These are phyloP conservation scores for Juncus inflexus DNA, from an alignment of 176 grass and related monocot species.

Conservation along the genomic window DNA sequence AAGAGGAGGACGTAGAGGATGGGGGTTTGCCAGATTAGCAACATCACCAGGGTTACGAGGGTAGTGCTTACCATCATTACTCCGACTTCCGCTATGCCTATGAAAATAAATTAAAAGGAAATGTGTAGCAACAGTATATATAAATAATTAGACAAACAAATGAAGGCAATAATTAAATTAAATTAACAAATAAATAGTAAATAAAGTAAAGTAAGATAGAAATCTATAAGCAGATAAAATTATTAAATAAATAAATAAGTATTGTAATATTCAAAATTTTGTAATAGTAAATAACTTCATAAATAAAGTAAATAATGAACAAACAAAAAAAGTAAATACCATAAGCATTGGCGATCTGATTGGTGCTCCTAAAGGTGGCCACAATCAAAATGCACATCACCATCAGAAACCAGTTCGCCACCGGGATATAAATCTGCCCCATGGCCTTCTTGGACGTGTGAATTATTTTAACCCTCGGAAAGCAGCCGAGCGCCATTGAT, in stretches of 20 bases:
- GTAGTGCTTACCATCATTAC: constrained; percentile 98
- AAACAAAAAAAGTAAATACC: constrained; percentile 36
- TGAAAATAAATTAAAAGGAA: constrained; percentile 2
- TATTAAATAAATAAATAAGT: neutral
- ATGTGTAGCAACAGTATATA: neutral
- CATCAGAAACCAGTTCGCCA: constrained; percentile 97
- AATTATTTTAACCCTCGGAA: constrained; percentile 85
- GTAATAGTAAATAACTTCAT: neutral
- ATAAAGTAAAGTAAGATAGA: neutral
- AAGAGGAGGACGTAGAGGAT: constrained; percentile 65
- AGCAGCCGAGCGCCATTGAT: constrained; percentile 92
- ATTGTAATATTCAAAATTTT: neutral
- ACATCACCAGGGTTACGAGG: constrained; percentile 93
- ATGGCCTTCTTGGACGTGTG: constrained; percentile 95
- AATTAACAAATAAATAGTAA: too few relatives aligned
- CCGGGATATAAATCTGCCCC: constrained; percentile 98
- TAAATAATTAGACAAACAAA: too few relatives aligned
- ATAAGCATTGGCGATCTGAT: constrained; percentile 93
- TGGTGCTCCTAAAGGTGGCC: constrained; percentile 82
- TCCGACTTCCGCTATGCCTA: constrained; percentile 94
- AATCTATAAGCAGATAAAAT: neutral
- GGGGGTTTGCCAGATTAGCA: constrained; percentile 97
- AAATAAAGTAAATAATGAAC: neutral
- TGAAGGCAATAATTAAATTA: too few relatives aligned
- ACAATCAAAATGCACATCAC: constrained; percentile 89